A percentile compares a stretch with the other conserved stretches of the same genome.
These are phyloP conservation scores for Coemansia brasiliensis DNA, from an alignment of 192 early-diverging fungal species.

Conservation along the genomic window DNA sequence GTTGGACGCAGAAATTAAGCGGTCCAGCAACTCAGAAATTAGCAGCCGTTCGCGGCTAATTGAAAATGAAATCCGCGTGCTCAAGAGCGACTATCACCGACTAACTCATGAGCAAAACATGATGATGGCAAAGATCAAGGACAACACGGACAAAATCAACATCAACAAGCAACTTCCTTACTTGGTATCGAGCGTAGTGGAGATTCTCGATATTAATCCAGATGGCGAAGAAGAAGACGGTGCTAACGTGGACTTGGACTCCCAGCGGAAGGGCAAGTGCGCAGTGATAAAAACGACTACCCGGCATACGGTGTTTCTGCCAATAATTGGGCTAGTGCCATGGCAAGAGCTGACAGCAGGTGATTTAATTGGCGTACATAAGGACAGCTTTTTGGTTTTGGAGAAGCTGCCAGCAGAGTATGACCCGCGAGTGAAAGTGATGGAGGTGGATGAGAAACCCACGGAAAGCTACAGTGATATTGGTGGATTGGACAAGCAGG, in stretches of 20 bases:
- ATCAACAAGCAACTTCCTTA: constrained; percentile 97
- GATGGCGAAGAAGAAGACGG: constrained; percentile 92
- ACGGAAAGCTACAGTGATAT: constrained; percentile 96
- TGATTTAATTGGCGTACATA: constrained; percentile 97
- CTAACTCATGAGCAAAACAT: constrained; percentile 83
- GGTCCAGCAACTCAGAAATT: constrained; percentile 87
- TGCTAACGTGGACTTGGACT: constrained; percentile 89
- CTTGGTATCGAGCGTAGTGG: constrained; percentile 93
- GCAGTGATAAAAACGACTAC: constrained; percentile 96
- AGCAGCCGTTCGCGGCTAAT: constrained; percentile 86
- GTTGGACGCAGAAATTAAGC: constrained; percentile 87
- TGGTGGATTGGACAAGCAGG: constrained; percentile 87
- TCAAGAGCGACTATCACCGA: constrained; percentile 90
- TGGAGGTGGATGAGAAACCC: constrained; percentile 99
- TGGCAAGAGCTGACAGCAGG: constrained; percentile 85
- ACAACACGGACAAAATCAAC: constrained; percentile 98
- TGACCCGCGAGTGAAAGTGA: constrained; percentile 96
- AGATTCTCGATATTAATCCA: constrained; percentile 92
- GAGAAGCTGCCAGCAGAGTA: constrained; percentile 98
- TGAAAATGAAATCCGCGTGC: constrained; percentile 96
- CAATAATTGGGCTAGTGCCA: constrained; percentile 95
- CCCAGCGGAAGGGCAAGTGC: constrained; percentile 92
- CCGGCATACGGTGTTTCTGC: constrained; percentile 95
- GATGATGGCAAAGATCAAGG: constrained; percentile 92
- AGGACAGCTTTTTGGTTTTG: constrained; percentile 94